Evolutionary conservation across 805 yeast genomes (phyloP).

Genomic region (Metschnikowia orientalis): DNA sequence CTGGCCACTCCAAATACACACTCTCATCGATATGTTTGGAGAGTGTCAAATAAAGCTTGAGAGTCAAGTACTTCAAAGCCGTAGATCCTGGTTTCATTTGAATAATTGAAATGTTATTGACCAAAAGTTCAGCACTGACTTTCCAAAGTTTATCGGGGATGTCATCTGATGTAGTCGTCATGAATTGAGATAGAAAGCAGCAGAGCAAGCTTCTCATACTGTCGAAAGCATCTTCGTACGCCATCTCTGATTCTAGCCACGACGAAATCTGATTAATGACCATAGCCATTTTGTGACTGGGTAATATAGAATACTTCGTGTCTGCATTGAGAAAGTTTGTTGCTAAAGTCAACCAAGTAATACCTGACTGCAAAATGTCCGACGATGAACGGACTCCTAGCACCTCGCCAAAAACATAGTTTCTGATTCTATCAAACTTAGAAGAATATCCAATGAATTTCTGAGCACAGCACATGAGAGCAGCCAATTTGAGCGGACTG

Average conservation of each 20-base stretch:
- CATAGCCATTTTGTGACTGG: constrained; percentile 63
- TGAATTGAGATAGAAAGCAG: constrained; percentile 35
- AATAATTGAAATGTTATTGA: constrained; percentile 43
- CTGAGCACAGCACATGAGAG: constrained; percentile 29
- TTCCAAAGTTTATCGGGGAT: constrained; percentile 34
- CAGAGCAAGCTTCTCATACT: constrained; percentile 49
- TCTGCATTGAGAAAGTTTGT: constrained; percentile 37
- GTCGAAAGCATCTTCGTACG: constrained; percentile 54
- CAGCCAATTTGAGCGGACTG: constrained; percentile 29
- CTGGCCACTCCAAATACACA: constrained; percentile 22
- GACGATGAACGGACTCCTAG: constrained; percentile 45
- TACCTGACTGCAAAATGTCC: constrained; percentile 41
- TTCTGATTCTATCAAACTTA: constrained; percentile 50
- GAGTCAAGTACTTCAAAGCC: constrained; percentile 44
- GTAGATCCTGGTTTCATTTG: constrained; percentile 33
- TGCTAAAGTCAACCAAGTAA: constrained; percentile 45
- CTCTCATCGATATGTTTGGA: constrained; percentile 6
- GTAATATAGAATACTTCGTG: constrained; percentile 42
- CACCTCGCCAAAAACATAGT: constrained; percentile 59
- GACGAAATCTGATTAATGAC: constrained; percentile 46
- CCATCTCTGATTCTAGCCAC: constrained; percentile 61
- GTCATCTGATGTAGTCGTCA: constrained; percentile 10
- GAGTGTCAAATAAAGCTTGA: constrained; percentile 40
- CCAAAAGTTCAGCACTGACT: constrained; percentile 33
- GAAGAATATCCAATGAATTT: constrained; percentile 33